phyloP scores from a whole-genome alignment of 2,329 filamentous ascomycete species.

The Talaromyces sp. region DNA sequence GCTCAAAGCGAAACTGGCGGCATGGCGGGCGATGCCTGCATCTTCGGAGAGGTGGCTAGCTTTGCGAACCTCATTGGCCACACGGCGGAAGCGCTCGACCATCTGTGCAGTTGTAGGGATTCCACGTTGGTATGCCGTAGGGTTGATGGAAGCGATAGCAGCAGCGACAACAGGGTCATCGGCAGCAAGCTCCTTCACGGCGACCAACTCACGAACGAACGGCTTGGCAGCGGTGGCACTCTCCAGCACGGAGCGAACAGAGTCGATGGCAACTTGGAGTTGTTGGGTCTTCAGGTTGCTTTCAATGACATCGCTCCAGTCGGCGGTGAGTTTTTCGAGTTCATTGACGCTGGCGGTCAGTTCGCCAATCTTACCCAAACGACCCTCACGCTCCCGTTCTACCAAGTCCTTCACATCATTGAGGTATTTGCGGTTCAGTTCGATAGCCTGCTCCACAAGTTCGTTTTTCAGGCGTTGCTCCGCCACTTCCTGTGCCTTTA shows the following conservation, averaged over 20 bases:
- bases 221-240: constrained; percentile 68
- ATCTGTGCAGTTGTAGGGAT: constrained; percentile 78
- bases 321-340: constrained; percentile 77
- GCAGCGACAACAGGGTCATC: constrained; percentile 84
- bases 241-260: constrained; percentile 77
- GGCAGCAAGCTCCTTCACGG: constrained; percentile 83
- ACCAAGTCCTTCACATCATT: constrained; percentile 72
- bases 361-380: constrained; percentile 78
- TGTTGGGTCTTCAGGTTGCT: constrained; percentile 90
- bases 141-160: constrained; percentile 94
- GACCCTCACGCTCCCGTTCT: constrained; percentile 79
- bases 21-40: constrained; percentile 89
- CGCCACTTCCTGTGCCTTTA: constrained; percentile 71
- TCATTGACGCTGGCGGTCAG: constrained; percentile 72
- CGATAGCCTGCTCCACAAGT: constrained; percentile 83
- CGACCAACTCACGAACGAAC: constrained; percentile 87
- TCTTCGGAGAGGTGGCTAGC: constrained; percentile 87
- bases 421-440: constrained; percentile 79
- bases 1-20: constrained; percentile 81
- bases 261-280: constrained; percentile 90
- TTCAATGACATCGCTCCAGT: constrained; percentile 89
- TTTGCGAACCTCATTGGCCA: constrained; percentile 88
- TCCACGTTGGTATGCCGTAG: constrained; percentile 84
- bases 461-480: constrained; percentile 79
- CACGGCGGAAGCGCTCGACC: constrained; percentile 91